Conservation (phyloP, 768 basidiomycete species). For the Chlorophyllum brunneum region DNA sequence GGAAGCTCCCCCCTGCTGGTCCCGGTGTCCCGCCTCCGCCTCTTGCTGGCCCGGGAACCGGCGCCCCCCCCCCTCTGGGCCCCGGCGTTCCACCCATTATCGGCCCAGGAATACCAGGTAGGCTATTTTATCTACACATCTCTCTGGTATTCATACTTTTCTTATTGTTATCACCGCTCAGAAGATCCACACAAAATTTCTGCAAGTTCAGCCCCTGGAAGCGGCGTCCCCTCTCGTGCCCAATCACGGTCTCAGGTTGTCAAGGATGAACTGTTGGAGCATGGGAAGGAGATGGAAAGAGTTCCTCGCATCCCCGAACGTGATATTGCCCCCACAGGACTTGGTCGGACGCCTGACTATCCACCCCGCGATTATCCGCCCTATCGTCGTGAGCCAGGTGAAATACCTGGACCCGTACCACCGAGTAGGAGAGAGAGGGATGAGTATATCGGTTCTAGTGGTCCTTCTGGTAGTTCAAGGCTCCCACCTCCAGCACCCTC, state of each 20-base stretch:
- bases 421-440: constrained; percentile 10
- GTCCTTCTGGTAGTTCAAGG: constrained; percentile 1
- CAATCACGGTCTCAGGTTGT: constrained; percentile 9
- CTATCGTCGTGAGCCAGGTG: constrained; percentile 11
- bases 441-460: constrained; percentile 2
- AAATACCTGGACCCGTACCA: constrained; percentile 1
- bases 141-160: neutral
- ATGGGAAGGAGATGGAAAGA: constrained; percentile 8
- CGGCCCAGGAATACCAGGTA: constrained; percentile 9
- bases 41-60: constrained; percentile 9
- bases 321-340: constrained; percentile 5
- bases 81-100: constrained; percentile 10
- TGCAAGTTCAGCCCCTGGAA: constrained; percentile 7
- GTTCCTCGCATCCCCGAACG: constrained; percentile 7
- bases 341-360: constrained; percentile 6
- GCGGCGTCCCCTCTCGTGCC: constrained; percentile 9
- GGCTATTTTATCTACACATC: too few species aligned
- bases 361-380: constrained; percentile 9
- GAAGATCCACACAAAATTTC: constrained; percentile 12
- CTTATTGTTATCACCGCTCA: neutral
- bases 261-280: constrained; percentile 7
- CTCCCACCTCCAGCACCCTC: constrained; percentile 3
- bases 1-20: constrained; percentile 5
- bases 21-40: constrained; percentile 8
- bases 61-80: constrained; percentile 8